Percentiles rank a stretch among this genome's conserved stretches.
Conservation (phyloP, 2,329 filamentous ascomycete genomes). For the Trichoderma harzianum region DNA sequence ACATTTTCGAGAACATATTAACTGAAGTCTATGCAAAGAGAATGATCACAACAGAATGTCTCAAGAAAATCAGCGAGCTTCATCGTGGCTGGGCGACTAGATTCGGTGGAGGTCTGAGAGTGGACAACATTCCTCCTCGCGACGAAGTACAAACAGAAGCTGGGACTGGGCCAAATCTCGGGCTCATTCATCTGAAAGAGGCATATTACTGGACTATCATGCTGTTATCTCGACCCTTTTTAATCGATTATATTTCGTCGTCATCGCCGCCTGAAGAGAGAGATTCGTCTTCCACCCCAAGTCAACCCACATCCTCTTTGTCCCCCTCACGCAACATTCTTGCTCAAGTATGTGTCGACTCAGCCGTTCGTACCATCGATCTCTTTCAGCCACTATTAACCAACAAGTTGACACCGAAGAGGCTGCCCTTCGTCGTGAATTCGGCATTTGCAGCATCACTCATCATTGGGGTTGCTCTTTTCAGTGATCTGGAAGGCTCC, state of each 20-base stretch:
- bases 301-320: not conserved
- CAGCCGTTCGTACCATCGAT: not conserved
- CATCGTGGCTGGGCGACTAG: not conserved
- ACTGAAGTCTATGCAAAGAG: not conserved
- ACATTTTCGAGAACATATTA: not conserved
- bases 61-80: not conserved
- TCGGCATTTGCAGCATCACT: not conserved
- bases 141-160: not conserved
- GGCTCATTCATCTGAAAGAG: not conserved
- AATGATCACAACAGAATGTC: not conserved
- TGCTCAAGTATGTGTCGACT: not conserved
- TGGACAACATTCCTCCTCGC: not conserved
- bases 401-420: not conserved
- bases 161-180: not conserved
- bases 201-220: not conserved
- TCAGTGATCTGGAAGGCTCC: not conserved
- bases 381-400: not conserved
- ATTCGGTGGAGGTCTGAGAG: not conserved
- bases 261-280: not conserved
- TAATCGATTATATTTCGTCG: not conserved
- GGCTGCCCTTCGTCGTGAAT: not conserved
- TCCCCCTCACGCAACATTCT: not conserved
- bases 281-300: not conserved
- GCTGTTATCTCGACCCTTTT: not conserved
- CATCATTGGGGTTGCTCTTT: not conserved